Evolutionary conservation across 2,329 filamentous ascomycete genomes (phyloP).

Genomic region (Cercospora sp.): DNA sequence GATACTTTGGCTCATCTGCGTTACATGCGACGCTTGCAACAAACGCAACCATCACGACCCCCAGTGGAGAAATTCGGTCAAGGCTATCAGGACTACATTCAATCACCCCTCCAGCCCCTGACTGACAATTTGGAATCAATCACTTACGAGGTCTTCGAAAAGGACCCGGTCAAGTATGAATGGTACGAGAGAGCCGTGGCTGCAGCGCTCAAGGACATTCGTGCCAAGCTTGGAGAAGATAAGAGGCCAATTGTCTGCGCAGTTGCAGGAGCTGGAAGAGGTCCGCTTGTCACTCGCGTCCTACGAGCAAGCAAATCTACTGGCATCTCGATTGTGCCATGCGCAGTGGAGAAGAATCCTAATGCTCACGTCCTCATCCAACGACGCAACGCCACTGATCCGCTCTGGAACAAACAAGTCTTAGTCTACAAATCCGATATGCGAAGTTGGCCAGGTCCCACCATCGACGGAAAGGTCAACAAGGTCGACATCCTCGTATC

Average conservation of each 20-base stretch:
- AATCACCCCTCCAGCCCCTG: slow-evolving; percentile 89
- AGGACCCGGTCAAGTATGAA: slow-evolving; percentile 95
- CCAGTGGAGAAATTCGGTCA: slow-evolving; percentile 66
- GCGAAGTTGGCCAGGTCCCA: slow-evolving; percentile 89
- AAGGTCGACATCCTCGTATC: slow-evolving; percentile 91
- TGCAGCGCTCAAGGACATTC: slow-evolving; percentile 80
- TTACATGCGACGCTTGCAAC: slow-evolving; percentile 83
- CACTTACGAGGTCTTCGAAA: slow-evolving; percentile 98
- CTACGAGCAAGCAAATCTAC: slow-evolving; percentile 76
- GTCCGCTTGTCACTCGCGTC: slow-evolving; percentile 85
- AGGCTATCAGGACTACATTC: slow-evolving; percentile 89
- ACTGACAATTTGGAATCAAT: slow-evolving; percentile 96
- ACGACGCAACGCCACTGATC: slow-evolving; percentile 72
- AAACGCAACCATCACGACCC: slow-evolving; percentile 69
- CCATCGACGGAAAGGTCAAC: slow-evolving; percentile 55
- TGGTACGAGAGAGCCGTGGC: slow-evolving; percentile 88
- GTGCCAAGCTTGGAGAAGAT: slow-evolving; percentile 73
- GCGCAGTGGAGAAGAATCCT: slow-evolving; percentile 96
- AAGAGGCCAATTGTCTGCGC: slow-evolving; percentile 75
- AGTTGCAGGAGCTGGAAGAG: slow-evolving; percentile 89
- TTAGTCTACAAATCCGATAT: slow-evolving; percentile 95
- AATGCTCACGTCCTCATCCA: slow-evolving; percentile 94
- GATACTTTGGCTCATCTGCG: slow-evolving; percentile 65
- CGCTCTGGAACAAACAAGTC: slow-evolving; percentile 73
- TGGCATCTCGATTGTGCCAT: slow-evolving; percentile 77